Evolutionary conservation across 805 yeast genomes (phyloP), one percentile per base, ranked within the genome.

Genomic region (Candida silvicultrix): DNA sequence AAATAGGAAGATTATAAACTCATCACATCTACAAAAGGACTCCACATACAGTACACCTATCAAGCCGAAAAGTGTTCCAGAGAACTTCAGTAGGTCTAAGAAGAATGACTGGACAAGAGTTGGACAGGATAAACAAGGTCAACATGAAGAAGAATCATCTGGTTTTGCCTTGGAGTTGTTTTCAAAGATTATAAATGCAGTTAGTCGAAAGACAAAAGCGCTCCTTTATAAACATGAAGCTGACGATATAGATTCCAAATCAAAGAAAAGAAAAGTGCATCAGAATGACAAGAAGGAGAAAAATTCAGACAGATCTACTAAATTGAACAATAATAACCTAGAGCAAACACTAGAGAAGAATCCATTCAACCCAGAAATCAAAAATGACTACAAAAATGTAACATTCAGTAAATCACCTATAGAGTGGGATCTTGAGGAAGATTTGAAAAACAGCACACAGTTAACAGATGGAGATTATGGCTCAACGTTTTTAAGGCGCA

Each of bases 391-490:
- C 8, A 39, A 48, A 11, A 57, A 55, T 23, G 29, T 53, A 5
- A 43, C 51, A 19, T 59, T 59, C 34, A 44, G 45, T 4, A 41
- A 50, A 15, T 51, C 57, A 1, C 59, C 62, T 15, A 52, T 57
- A 12, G 51, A 49, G 8, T 57, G 62, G 60, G 47, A 55, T 25
- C 34, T 52, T 36, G 43, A 47, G 20, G 38, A 40, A 31, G 12
- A 40, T 40, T 35, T 35, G 22, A 23, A 38, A 31, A 16, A 40
- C 18, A 14, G 32, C 16, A 7, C 34, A 4, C 20, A 21, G 14
- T 38, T 23, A 21, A 45, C 46, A 5, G 64, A 66, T 25, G 19
- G 19, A 3, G 35, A 32, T 32, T 72, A 72, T 47, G 77, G 77
- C 3, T 67, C 73, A 1, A 49, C 60, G 2, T 64, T 70, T 41